Conservation (phyloP, 352 stramenopile species). For the Phytophthora europaea region DNA sequence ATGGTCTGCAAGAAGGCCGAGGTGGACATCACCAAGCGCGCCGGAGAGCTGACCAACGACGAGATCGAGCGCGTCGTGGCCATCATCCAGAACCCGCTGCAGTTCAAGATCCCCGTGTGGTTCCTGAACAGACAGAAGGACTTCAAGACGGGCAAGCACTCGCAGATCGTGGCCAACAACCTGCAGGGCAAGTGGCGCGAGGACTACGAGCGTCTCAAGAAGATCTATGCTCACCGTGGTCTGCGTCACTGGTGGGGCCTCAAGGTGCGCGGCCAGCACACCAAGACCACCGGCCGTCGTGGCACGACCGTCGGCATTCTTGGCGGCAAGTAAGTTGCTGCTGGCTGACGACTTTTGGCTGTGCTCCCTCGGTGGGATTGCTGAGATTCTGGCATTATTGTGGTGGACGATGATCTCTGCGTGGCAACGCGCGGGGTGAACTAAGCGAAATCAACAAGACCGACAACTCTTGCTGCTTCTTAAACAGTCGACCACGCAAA, state of each 20-base stretch:
- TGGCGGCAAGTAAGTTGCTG: conserved; percentile 81
- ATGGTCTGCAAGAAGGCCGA: conserved; percentile 99
- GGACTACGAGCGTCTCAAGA: conserved; percentile 99
- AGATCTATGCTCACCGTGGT: conserved; percentile 99
- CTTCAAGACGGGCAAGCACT: conserved; percentile 99
- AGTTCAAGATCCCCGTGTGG: conserved; percentile 99
- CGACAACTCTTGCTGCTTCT: conserved; percentile 52
- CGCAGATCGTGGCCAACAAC: conserved; percentile 98
- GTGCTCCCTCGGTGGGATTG: conserved; percentile 62
- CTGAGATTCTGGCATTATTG: conserved; percentile 74
- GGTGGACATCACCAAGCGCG: conserved; percentile 99
- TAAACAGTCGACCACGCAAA: conserved; percentile 23
- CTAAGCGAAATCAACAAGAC: conserved; percentile 53
- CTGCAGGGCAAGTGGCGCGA: conserved; percentile 99
- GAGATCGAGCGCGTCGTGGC: conserved; percentile 99
- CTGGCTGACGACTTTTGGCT: conserved; percentile 35
- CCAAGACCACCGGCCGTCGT: conserved; percentile 99
- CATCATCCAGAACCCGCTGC: conserved; percentile 99
- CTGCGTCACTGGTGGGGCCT: conserved; percentile 99
- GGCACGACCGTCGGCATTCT: conserved; percentile 86
- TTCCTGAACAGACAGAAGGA: conserved; percentile 99
- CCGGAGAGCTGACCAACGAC: conserved; percentile 98
- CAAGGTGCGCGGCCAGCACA: conserved; percentile 99
- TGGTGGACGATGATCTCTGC: conserved; percentile 42
- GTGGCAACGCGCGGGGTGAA: conserved; percentile 32